Evolutionary conservation across 2,329 filamentous ascomycete species (phyloP), one percentile per base, ranked within the genome.

Genomic region (Clarireedia hainanense): DNA sequence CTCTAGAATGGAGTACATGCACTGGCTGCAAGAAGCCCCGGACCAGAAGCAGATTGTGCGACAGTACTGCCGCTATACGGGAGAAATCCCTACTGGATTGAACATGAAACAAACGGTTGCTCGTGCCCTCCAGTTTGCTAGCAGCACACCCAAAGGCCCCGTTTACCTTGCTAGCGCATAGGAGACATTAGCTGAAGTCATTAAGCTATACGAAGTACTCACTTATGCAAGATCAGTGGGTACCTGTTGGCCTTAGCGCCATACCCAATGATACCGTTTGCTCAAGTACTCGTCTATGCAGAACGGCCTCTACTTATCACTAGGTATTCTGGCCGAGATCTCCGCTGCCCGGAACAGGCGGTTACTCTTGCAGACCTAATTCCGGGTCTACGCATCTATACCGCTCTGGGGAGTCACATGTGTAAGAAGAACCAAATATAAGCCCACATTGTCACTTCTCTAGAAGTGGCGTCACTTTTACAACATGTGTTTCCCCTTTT

Each of bases 41-140:
- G 85, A 89, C 63, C 86, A 89, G 68, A 85, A 85, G 65, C 76
- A 81, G 62, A 88, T 89, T 47, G 77, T 89, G 12, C 72, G 77
- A 0, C 84, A 88, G 67, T 89, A 88, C 65, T 88, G 85, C 64
- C 76, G 85, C 20, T 88, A 88, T 60, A 75, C 79, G 0, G 83
- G 77, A 3, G 85, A 89, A 68, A 80, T 89, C 67, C 86, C 84
- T 67, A 80, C 79, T 1, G 84, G 84, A 1, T 78, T 78, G 65
- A 88, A 88, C 61, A 77, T 88, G 56, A 89, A 89, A 71, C 84
- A 89, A 71, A 79, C 86, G 55, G 81, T 89, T 57, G 84, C 84
- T 58, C 78, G 85, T 5, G 85, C 85, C 0, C 68, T 88, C 53
- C 83, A 83, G 55, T 88, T 88, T 66, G 84, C 85, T 0, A 85